Conservation (phyloP, 306 rosid species). For the Quercus suber region DNA sequence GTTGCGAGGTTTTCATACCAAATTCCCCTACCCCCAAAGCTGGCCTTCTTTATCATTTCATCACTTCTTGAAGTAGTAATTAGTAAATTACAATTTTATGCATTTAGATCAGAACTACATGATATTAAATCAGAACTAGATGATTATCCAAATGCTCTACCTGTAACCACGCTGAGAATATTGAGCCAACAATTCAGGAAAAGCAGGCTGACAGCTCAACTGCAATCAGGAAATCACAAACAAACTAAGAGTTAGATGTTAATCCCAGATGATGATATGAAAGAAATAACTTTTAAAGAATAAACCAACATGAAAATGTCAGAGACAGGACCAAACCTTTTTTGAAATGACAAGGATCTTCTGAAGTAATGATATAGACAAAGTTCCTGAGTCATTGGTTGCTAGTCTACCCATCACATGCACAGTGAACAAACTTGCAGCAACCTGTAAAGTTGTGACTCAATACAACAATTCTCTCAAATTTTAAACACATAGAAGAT, state of each 20-base stretch:
- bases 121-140: not conserved
- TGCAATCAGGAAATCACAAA: conserved; percentile 40
- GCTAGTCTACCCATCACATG: conserved; percentile 72
- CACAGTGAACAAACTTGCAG: conserved; percentile 64
- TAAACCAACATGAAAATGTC: not conserved
- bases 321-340: conserved; percentile 49
- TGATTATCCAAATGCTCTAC: conserved; percentile 26
- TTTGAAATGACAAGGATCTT: conserved; percentile 51
- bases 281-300: not conserved
- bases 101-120: not conserved
- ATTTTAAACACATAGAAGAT: not conserved
- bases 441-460: conserved; percentile 57
- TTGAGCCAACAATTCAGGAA: conserved; percentile 64
- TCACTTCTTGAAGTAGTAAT: not conserved
- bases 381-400: conserved; percentile 59
- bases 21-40: not conserved
- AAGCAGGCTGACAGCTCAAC: conserved; percentile 81
- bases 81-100: not conserved
- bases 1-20: not conserved
- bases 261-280: not conserved
- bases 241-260: not conserved
- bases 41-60: not conserved
- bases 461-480: not conserved
- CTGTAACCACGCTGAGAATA: conserved; percentile 85
- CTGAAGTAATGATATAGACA: conserved; percentile 68